Percentiles rank a stretch among this genome's conserved stretches.
phyloP scores from a whole-genome alignment of 2,329 filamentous ascomycete species.

The Penicillium digitatum region DNA sequence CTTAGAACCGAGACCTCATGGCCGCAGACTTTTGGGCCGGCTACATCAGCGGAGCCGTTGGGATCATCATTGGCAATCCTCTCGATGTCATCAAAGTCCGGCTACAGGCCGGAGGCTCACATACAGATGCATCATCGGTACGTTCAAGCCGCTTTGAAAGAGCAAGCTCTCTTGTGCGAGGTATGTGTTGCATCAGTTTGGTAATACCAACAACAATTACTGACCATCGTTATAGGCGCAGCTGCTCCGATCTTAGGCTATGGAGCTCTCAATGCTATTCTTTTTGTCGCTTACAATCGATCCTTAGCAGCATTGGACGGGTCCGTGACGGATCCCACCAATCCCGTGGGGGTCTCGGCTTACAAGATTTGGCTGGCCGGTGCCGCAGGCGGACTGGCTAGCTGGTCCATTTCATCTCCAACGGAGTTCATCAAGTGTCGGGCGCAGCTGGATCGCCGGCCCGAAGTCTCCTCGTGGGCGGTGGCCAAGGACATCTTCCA shows the following conservation, averaged over 20 bases:
- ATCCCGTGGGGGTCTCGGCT: slow-evolving; percentile 49
- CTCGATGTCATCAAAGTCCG: slow-evolving; percentile 76
- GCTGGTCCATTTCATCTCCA: slow-evolving; percentile 79
- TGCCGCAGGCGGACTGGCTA: slow-evolving; percentile 74
- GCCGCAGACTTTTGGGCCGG: slow-evolving; percentile 91
- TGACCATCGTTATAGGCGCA: slow-evolving; percentile 53
- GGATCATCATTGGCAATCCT: slow-evolving; percentile 86
- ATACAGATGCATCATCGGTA: slow-evolving; percentile 24
- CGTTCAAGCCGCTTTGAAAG: slow-evolving; percentile 34
- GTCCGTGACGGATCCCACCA: slow-evolving; percentile 43
- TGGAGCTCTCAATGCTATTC: slow-evolving; percentile 81
- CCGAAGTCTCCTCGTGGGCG: slow-evolving; percentile 55
- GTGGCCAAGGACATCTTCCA: slow-evolving; percentile 61
- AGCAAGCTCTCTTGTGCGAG: slow-evolving; percentile 38
- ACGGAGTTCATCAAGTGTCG: slow-evolving; percentile 90
- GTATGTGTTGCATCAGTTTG: slow-evolving; percentile 19
- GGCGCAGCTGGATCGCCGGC: slow-evolving; percentile 61
- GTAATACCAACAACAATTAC: neutral
- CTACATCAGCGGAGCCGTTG: slow-evolving; percentile 78
- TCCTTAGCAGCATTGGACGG: slow-evolving; percentile 60
- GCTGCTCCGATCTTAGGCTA: slow-evolving; percentile 85
- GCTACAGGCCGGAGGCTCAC: slow-evolving; percentile 61
- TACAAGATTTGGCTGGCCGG: slow-evolving; percentile 74
- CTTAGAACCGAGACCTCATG: slow-evolving; percentile 48
- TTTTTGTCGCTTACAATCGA: slow-evolving; percentile 88